A percentile compares a stretch with the other conserved stretches of the same genome.
Conservation (phyloP, 2,329 filamentous ascomycete genomes). For the Hymenoscyphus salicellus region DNA sequence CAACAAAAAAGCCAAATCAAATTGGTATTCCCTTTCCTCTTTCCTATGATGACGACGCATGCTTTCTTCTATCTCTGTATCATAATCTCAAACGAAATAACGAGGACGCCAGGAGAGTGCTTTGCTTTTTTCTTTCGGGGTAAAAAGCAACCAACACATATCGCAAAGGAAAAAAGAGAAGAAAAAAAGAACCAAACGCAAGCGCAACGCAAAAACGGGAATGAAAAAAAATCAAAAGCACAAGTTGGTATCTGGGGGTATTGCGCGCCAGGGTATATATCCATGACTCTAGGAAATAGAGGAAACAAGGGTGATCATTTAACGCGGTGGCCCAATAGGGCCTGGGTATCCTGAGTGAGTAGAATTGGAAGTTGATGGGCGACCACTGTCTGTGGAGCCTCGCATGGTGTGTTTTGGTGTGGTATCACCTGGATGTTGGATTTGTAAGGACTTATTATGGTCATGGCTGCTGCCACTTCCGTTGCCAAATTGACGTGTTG, state of each 20-base stretch:
- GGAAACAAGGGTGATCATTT: constrained; percentile 29
- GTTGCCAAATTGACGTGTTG: constrained; percentile 61
- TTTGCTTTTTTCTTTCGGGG: constrained; percentile 25
- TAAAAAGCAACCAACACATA: constrained; percentile 17
- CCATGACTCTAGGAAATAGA: constrained; percentile 35
- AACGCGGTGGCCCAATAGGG: constrained; percentile 84
- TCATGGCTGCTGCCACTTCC: constrained; percentile 55
- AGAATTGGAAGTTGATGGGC: constrained; percentile 92
- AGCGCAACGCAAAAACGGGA: constrained; percentile 16
- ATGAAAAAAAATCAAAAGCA: constrained; percentile 29
- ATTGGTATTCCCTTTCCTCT: constrained; percentile 35
- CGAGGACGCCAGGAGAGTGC: constrained; percentile 20
- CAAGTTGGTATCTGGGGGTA: constrained; percentile 34
- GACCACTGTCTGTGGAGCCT: constrained; percentile 85
- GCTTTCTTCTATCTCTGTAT: constrained; percentile 33
- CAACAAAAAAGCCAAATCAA: constrained; percentile 30
- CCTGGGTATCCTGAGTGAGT: constrained; percentile 93
- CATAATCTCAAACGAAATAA: constrained; percentile 20
- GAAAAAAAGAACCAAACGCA: constrained; percentile 11
- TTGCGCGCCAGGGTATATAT: constrained; percentile 39
- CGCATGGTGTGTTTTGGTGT: constrained; percentile 81
- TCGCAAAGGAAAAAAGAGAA: constrained; percentile 10
- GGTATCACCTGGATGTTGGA: constrained; percentile 72
- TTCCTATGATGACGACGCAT: constrained; percentile 18
- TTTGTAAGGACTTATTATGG: constrained; percentile 56